phyloP scores from a whole-genome alignment of 1,284 basidiomycete species.

The Pseudozyma hubeiensis region DNA sequence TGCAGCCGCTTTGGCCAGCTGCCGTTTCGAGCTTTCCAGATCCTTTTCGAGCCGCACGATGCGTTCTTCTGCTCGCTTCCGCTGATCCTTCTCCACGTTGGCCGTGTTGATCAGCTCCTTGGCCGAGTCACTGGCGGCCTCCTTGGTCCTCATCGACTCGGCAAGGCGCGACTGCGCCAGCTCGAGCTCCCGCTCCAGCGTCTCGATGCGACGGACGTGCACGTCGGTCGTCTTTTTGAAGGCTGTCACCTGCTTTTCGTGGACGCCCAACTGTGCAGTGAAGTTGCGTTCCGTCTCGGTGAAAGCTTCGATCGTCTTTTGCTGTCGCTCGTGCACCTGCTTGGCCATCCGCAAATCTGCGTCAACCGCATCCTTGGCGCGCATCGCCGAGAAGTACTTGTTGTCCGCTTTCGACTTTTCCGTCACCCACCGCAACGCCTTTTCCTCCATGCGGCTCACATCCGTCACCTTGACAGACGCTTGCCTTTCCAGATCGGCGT shows the following conservation, averaged over 20 bases:
- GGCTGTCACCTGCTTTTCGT: slow-evolving; percentile 72
- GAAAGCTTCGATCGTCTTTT: slow-evolving; percentile 79
- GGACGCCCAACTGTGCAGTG: slow-evolving; percentile 74
- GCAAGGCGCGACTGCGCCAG: slow-evolving; percentile 47
- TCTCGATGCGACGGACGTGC: slow-evolving; percentile 59
- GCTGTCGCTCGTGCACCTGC: slow-evolving; percentile 80
- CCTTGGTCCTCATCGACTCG: slow-evolving; percentile 39
- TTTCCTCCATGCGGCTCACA: slow-evolving; percentile 80
- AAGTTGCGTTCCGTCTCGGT: slow-evolving; percentile 77
- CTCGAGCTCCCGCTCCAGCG: slow-evolving; percentile 66
- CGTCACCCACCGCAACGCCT: slow-evolving; percentile 72
- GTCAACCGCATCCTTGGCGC: slow-evolving; percentile 85
- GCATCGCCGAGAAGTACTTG: slow-evolving; percentile 91
- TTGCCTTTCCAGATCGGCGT: slow-evolving; percentile 86
- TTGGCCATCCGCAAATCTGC: slow-evolving; percentile 79
- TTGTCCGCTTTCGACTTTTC: slow-evolving; percentile 91
- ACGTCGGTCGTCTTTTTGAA: slow-evolving; percentile 52
- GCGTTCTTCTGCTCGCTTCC: slow-evolving; percentile 52
- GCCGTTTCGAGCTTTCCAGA: slow-evolving; percentile 51
- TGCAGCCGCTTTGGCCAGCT: slow-evolving; percentile 53
- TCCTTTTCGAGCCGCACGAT: slow-evolving; percentile 56
- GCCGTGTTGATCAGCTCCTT: slow-evolving; percentile 50
- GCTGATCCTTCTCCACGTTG: slow-evolving; percentile 37
- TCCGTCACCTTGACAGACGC: slow-evolving; percentile 87
- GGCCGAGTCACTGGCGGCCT: slow-evolving; percentile 49